phyloP scores from a whole-genome alignment of 2,329 filamentous ascomycete species.

The Exophiala xenobiotica region DNA sequence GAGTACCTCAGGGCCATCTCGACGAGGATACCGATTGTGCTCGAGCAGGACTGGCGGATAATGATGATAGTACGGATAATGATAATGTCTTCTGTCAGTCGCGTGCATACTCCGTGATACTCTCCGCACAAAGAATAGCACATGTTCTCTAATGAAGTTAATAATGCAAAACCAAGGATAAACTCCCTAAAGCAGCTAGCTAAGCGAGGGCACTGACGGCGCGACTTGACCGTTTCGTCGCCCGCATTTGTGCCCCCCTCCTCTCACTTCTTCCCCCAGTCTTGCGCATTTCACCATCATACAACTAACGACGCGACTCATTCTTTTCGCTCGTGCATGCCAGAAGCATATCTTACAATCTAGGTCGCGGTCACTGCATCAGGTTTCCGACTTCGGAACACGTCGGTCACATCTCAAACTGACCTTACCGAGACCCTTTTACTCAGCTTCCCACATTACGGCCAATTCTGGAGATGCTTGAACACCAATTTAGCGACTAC shows the following conservation, averaged over 20 bases:
- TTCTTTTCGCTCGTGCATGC: not conserved
- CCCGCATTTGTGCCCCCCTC: not conserved
- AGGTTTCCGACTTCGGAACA: too few relatives aligned
- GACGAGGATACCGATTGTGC: too few relatives aligned
- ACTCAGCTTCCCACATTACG: not conserved
- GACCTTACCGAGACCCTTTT: not conserved
- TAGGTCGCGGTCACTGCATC: too few relatives aligned
- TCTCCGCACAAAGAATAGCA: too few relatives aligned
- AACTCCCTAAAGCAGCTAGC: not conserved
- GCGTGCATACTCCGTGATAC: too few relatives aligned
- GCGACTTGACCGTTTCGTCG: not conserved
- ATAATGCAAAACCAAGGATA: not conserved
- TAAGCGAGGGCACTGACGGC: not conserved
- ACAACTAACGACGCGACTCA: not conserved
- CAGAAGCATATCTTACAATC: not conserved
- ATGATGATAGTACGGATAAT: too few relatives aligned
- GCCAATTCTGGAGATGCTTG: slow-evolving; percentile 17
- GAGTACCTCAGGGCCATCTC: not conserved
- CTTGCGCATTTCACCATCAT: not conserved
- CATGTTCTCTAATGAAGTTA: too few relatives aligned
- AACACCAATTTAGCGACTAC: slow-evolving; percentile 24
- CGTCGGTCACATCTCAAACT: not conserved
- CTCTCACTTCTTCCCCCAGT: not conserved
- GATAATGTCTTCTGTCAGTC: too few relatives aligned
- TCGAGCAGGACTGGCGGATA: too few relatives aligned